phyloP scores from a whole-genome alignment of 2,329 filamentous ascomycete species.

The Metarhizium sp. region DNA sequence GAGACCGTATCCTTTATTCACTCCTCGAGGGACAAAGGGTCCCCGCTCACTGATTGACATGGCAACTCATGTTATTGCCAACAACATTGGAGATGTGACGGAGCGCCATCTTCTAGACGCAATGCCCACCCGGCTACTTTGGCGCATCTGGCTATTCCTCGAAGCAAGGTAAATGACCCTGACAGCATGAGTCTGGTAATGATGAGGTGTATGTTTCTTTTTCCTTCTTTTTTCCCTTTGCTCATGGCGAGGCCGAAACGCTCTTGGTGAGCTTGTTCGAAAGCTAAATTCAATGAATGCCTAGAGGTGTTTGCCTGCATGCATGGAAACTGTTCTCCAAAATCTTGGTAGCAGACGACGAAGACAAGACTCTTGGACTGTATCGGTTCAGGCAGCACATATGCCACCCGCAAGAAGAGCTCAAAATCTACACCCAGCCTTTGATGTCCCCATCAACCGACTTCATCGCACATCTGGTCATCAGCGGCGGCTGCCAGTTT shows the following conservation, averaged over 20 bases:
- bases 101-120: constrained; percentile 23
- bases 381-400: constrained; percentile 31
- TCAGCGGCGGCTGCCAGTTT: constrained; percentile 27
- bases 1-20: constrained; percentile 18
- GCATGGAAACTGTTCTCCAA: constrained; percentile 31
- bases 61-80: constrained; percentile 25
- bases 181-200: background rate
- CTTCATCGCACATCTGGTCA: constrained; percentile 31
- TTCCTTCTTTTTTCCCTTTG: background rate
- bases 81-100: constrained; percentile 26
- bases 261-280: background rate
- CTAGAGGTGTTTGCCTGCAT: constrained; percentile 25
- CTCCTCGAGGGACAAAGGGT: constrained; percentile 18
- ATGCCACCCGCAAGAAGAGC: constrained; percentile 22
- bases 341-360: constrained; percentile 20
- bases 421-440: constrained; percentile 27
- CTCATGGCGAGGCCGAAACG: background rate
- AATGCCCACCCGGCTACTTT: constrained; percentile 24
- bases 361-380: constrained; percentile 25
- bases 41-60: constrained; percentile 29
- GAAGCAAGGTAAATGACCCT: constrained; percentile 25
- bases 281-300: background rate
- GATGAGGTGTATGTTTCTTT: background rate
- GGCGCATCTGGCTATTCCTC: constrained; percentile 30
- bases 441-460: constrained; percentile 25